phyloP scores from a whole-genome alignment of 352 stramenopile species.

The Thraustotheca clavata region DNA sequence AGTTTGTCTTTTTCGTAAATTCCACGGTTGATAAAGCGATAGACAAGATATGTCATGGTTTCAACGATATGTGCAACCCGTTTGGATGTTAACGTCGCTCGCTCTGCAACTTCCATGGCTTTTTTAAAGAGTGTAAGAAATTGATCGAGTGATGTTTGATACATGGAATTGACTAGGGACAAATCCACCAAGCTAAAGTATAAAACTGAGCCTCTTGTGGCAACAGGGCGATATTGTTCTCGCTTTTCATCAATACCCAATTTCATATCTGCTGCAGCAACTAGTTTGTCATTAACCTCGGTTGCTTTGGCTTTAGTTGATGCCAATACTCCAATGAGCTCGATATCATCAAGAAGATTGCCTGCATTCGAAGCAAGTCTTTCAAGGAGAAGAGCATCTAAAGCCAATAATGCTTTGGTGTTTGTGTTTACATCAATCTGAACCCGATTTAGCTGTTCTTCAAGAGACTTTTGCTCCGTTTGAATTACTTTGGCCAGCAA shows the following conservation, averaged over 20 bases:
- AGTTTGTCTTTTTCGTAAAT: constrained; percentile 67
- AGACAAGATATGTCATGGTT: constrained; percentile 74
- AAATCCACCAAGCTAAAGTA: constrained; percentile 90
- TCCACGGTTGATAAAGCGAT: constrained; percentile 64
- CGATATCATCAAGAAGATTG: constrained; percentile 83
- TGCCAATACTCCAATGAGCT: constrained; percentile 78
- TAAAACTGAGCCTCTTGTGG: constrained; percentile 73
- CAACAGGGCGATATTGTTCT: constrained; percentile 86
- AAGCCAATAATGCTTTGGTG: constrained; percentile 73
- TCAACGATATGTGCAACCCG: constrained; percentile 85
- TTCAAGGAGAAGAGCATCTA: constrained; percentile 83
- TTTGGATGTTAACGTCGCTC: constrained; percentile 66
- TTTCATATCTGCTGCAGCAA: constrained; percentile 79
- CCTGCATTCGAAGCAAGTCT: constrained; percentile 76
- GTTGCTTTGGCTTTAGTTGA: constrained; percentile 86
- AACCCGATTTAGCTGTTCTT: constrained; percentile 84
- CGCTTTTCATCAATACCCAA: constrained; percentile 86
- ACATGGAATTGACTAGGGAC: constrained; percentile 83
- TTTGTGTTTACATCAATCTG: constrained; percentile 79
- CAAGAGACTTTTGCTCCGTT: constrained; percentile 83
- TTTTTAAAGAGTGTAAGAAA: constrained; percentile 83
- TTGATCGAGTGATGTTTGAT: constrained; percentile 85
- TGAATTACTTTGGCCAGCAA: constrained; percentile 86
- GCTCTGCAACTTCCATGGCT: constrained; percentile 76
- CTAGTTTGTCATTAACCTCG: constrained; percentile 87